Percentiles rank a stretch among this genome's conserved stretches.
Conservation (phyloP, 2,329 filamentous ascomycete genomes). For the Macroventuria anomochaeta region DNA sequence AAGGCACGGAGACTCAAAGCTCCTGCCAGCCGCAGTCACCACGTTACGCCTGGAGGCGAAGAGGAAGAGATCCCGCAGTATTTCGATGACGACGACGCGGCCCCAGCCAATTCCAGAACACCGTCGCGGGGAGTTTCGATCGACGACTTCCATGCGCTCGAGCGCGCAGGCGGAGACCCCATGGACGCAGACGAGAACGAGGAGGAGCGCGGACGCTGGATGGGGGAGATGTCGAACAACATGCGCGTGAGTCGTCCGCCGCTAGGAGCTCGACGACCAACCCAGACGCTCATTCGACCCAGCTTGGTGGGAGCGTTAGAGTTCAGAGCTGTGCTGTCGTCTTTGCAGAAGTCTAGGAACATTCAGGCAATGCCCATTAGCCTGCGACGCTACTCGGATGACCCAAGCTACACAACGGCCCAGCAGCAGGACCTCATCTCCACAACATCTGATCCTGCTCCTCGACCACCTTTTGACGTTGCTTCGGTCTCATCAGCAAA, state of each 20-base stretch:
- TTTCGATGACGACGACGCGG: constrained; percentile 62
- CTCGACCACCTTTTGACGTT: constrained; percentile 47
- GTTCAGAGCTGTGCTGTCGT: constrained; percentile 89
- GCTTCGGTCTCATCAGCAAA: constrained; percentile 24
- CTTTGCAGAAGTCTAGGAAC: constrained; percentile 81
- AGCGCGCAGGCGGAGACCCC: constrained; percentile 62
- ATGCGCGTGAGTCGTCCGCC: constrained; percentile 84
- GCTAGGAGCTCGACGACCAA: constrained; percentile 70
- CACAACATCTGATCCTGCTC: constrained; percentile 56
- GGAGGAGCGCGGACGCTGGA: constrained; percentile 66
- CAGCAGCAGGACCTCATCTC: constrained; percentile 58
- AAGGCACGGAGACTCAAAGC: constrained; percentile 69
- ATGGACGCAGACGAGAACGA: constrained; percentile 65
- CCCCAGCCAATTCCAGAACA: constrained; percentile 44
- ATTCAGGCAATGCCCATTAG: constrained; percentile 73
- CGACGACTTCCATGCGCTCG: constrained; percentile 69
- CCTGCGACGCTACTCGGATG: constrained; percentile 72
- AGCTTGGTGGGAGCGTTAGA: constrained; percentile 93
- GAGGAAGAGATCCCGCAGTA: constrained; percentile 63
- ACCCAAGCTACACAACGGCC: constrained; percentile 56
- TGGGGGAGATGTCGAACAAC: constrained; percentile 86
- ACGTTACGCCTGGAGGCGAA: constrained; percentile 66
- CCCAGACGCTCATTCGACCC: constrained; percentile 84
- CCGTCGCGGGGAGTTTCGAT: constrained; percentile 58
- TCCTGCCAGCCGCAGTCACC: constrained; percentile 75